Conservation (phyloP, 2,329 filamentous ascomycete genomes). For the Myriosclerotinia duriaeana region DNA sequence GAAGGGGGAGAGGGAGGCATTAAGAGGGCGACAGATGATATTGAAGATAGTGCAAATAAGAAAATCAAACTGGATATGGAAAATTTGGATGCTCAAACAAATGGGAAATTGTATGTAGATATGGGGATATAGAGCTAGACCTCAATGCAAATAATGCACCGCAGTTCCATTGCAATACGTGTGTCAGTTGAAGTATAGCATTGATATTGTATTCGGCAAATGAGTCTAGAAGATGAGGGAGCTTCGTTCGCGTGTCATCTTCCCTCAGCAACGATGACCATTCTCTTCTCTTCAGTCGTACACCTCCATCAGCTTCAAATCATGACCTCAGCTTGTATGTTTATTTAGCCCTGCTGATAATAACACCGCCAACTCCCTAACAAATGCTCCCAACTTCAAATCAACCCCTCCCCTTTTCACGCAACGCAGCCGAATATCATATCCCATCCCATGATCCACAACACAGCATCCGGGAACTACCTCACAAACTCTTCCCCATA, state of each 20-base stretch:
- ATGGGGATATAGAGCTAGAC: constrained; percentile 15
- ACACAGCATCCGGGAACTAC: constrained; percentile 22
- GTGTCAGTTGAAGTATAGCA: constrained; percentile 4
- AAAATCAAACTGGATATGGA: constrained; percentile 24
- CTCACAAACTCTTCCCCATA: constrained; percentile 87
- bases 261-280: background rate
- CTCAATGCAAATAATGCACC: constrained; percentile 3
- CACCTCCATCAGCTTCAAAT: background rate
- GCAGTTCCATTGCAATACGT: background rate
- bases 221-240: background rate
- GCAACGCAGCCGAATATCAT: background rate
- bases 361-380: constrained; percentile 18
- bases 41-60: constrained; percentile 13
- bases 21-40: constrained; percentile 10
- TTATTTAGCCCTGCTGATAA: constrained; percentile 1
- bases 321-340: constrained; percentile 1
- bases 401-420: background rate
- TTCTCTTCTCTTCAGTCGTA: background rate
- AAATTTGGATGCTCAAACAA: constrained; percentile 7
- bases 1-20: constrained; percentile 20
- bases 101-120: constrained; percentile 21
- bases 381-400: constrained; percentile 5
- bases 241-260: background rate
- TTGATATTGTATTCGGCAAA: constrained; percentile 1
- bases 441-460: background rate